Conservation (phyloP, 768 basidiomycete species). For the Naematelia encephala region DNA sequence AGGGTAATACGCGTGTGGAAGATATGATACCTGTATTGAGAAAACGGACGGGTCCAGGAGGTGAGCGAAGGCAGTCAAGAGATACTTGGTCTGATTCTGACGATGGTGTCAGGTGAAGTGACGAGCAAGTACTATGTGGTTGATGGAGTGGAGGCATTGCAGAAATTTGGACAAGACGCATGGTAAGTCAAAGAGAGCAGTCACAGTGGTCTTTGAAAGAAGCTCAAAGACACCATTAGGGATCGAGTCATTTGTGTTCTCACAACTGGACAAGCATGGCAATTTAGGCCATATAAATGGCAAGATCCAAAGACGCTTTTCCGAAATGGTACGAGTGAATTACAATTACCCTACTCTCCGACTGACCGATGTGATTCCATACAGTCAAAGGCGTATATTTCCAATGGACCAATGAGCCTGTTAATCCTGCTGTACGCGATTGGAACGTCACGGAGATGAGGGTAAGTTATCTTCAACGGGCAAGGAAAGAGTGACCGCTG, state of each 20-base stretch:
- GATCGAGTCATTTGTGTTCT: constrained; percentile 95
- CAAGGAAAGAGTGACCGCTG: not conserved
- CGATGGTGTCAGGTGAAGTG: constrained; percentile 39
- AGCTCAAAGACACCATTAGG: constrained; percentile 46
- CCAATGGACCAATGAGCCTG: constrained; percentile 88
- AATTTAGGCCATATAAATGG: constrained; percentile 97
- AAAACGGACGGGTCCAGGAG: constrained; percentile 36
- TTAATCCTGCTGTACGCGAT: constrained; percentile 81
- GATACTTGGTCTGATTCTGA: not conserved
- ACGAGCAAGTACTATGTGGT: constrained; percentile 72
- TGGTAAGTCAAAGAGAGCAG: constrained; percentile 61
- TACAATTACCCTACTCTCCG: constrained; percentile 29
- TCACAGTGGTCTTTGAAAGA: not conserved
- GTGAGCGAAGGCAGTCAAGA: constrained; percentile 13
- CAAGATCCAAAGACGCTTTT: constrained; percentile 85
- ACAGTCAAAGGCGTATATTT: constrained; percentile 93
- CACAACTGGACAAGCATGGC: constrained; percentile 98
- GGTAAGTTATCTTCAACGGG: constrained; percentile 53
- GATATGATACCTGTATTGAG: constrained; percentile 38
- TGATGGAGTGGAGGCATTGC: constrained; percentile 85
- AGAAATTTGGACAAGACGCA: constrained; percentile 80
- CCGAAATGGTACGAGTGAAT: constrained; percentile 68
- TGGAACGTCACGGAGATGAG: constrained; percentile 97
- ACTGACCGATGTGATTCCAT: not conserved
- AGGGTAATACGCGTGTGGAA: constrained; percentile 35